These are phyloP conservation scores for Aspergillus caelatus DNA, from an alignment of 2,329 filamentous ascomycete genomes.

Conservation along the genomic window DNA sequence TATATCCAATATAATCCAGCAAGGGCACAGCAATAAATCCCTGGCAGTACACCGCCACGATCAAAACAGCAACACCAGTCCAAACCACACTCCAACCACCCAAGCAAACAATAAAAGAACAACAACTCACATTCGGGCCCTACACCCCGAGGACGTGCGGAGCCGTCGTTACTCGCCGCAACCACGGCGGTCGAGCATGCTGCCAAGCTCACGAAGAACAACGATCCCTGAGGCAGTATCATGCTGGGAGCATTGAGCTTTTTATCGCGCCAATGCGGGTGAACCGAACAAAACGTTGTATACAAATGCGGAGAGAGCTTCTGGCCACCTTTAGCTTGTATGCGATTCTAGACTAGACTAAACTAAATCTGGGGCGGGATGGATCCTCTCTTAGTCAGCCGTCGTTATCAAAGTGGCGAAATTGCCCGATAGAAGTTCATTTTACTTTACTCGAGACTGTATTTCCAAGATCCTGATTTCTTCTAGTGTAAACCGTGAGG, in stretches of 20 bases:
- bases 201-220: slow-evolving; percentile 39
- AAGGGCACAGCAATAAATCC: neutral
- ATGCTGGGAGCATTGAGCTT: slow-evolving; percentile 43
- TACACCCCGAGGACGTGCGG: slow-evolving; percentile 77
- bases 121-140: slow-evolving; percentile 80
- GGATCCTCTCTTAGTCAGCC: slow-evolving; percentile 32
- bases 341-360: slow-evolving; percentile 11
- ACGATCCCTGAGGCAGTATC: slow-evolving; percentile 38
- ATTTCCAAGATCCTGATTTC: neutral
- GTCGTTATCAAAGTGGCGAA: slow-evolving; percentile 18
- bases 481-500: neutral
- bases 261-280: slow-evolving; percentile 10
- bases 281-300: neutral
- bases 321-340: slow-evolving; percentile 42
- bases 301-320: slow-evolving; percentile 39
- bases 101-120: neutral
- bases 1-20: neutral
- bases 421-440: neutral
- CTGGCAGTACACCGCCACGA: neutral
- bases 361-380: slow-evolving; percentile 26
- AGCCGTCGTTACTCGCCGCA: slow-evolving; percentile 61
- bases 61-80: neutral
- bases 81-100: neutral
- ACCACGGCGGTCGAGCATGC: slow-evolving; percentile 35
- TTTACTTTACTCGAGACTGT: too few species aligned